phyloP scores from a whole-genome alignment of 495 filamentous ascomycete species.

The Daldinia concentrica region DNA sequence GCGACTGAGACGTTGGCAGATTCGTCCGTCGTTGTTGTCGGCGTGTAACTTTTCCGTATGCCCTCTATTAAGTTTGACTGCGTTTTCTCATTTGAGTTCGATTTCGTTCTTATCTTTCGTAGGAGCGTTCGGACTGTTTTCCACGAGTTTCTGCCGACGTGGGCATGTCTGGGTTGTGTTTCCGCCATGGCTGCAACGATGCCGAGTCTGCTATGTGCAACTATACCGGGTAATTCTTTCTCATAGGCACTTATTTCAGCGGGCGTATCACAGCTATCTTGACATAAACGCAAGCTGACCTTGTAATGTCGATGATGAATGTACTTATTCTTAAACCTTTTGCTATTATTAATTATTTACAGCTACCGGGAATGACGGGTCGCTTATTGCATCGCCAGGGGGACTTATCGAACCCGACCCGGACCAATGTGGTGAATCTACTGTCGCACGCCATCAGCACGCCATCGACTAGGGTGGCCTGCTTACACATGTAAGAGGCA shows the following conservation, averaged over 20 bases:
- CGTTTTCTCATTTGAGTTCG: slow-evolving; percentile 15
- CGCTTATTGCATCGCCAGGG: background rate
- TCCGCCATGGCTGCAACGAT: slow-evolving; percentile 21
- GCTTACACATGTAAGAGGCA: slow-evolving; percentile 33
- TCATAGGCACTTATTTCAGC: background rate
- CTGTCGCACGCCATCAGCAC: slow-evolving; percentile 43
- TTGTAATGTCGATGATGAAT: background rate
- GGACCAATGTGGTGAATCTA: slow-evolving; percentile 34
- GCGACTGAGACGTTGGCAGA: slow-evolving; percentile 32
- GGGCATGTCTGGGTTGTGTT: slow-evolving; percentile 15
- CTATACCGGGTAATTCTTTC: background rate
- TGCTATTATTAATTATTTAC: slow-evolving; percentile 10
- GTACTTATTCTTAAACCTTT: background rate
- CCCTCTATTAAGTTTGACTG: slow-evolving; percentile 20
- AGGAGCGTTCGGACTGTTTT: slow-evolving; percentile 37
- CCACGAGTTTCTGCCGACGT: slow-evolving; percentile 35
- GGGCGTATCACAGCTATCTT: background rate
- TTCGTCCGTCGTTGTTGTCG: slow-evolving; percentile 39
- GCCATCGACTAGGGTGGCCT: slow-evolving; percentile 38
- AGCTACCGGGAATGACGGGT: background rate
- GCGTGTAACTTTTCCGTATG: slow-evolving; percentile 19
- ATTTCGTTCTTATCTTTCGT: slow-evolving; percentile 33
- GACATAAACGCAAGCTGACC: background rate
- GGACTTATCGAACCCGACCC: slow-evolving; percentile 2
- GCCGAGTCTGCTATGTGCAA: background rate